A percentile compares a stretch with the other conserved stretches of the same genome.
These are phyloP conservation scores for Clohesyomyces aquaticus DNA, from an alignment of 495 filamentous ascomycete species.

Conservation along the genomic window DNA sequence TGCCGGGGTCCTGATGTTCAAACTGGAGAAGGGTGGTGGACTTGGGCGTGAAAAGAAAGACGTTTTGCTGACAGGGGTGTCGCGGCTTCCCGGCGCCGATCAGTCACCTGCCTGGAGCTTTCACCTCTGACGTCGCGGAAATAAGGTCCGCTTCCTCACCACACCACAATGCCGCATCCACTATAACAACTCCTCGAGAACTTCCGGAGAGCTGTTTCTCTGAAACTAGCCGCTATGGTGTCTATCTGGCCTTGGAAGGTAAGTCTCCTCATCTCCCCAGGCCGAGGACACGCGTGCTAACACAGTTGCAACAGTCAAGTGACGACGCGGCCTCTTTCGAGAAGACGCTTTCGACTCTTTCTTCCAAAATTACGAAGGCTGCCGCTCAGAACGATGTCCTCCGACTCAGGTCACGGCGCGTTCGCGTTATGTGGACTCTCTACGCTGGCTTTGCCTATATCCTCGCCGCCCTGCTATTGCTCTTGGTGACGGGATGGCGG, in stretches of 20 bases:
- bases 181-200: slow-evolving; percentile 14
- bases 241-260: slow-evolving; percentile 42
- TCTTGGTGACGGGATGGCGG: slow-evolving; percentile 83
- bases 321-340: slow-evolving; percentile 91
- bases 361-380: slow-evolving; percentile 75
- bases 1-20: background rate
- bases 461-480: slow-evolving; percentile 75
- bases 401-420: slow-evolving; percentile 71
- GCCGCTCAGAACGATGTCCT: slow-evolving; percentile 71
- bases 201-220: slow-evolving; percentile 21
- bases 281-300: slow-evolving; percentile 4
- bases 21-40: background rate
- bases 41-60: slow-evolving; percentile 17
- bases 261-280: background rate
- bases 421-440: slow-evolving; percentile 84
- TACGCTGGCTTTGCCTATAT: slow-evolving; percentile 91
- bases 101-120: slow-evolving; percentile 24
- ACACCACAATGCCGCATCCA: slow-evolving; percentile 11
- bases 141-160: background rate
- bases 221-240: slow-evolving; percentile 29
- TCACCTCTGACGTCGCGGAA: slow-evolving; percentile 32
- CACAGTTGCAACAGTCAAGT: slow-evolving; percentile 62
- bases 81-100: slow-evolving; percentile 17
- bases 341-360: slow-evolving; percentile 79
- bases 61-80: slow-evolving; percentile 25